Evolutionary conservation across 2,329 filamentous ascomycete genomes (phyloP), one percentile per base, ranked within the genome.

Genomic region (Chaetomiaceae sp.): DNA sequence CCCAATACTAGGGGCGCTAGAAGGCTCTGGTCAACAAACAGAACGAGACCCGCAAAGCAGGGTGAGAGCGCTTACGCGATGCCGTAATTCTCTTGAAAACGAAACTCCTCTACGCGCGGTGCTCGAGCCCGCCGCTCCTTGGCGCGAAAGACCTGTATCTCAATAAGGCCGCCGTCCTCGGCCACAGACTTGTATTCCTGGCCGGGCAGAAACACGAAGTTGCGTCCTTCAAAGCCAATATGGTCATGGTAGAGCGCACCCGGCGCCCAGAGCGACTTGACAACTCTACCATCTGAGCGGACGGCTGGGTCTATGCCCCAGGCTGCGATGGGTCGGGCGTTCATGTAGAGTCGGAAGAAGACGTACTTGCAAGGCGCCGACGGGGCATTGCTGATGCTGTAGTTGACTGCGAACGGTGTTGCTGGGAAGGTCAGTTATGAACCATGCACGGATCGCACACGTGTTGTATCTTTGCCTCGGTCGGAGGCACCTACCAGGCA

Each of bases 301-400:
- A 51, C 54, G 12, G 55, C 56, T 14, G 70, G 60, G 45, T 75
- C 65, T 17, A 72, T 65, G 2, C 77, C 76, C 71, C 75, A 81
- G 3, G 70, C 72, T 3, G 71, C 65, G n/a, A 74, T 63, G 15
- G 68, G 66, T 14, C 70, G 68, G 14, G 75, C 75, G 51, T 81
- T 80, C 57, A 80, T 69, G 45, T 66, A 66, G 42, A 80, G 60
- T 54, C 75, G 78, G 62, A 80, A 80, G 60, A 73, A 76, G 9
- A 78, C 58, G 51, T 68, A 72, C 42, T 58, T 62, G 32, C 66
- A 61, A 15, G 58, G 64, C 2, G 56, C 54, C 1, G 63, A 63
- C 2, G 60, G 54, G 6, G 48, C 53, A 35, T 59, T 62, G 38
- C 58, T 58, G 49, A 79, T 57, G 6, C 58, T 58, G 55, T 79